phyloP scores from a whole-genome alignment of 768 basidiomycete genomes.

The Calocera viscosa region DNA sequence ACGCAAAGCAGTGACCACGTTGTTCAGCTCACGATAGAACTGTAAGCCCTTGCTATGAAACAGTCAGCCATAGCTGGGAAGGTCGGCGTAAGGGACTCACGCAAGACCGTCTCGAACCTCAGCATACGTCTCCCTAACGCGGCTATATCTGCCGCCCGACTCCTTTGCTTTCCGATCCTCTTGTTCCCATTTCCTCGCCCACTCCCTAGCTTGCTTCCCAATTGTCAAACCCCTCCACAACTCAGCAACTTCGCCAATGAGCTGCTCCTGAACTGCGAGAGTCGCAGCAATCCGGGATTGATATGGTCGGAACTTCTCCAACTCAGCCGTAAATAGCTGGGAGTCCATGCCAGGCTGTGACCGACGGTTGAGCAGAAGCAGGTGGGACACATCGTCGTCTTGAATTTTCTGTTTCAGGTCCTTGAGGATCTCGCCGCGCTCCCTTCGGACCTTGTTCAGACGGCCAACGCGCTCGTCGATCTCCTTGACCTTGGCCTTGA shows the following conservation, averaged over 20 bases:
- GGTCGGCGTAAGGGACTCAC: constrained; percentile 36
- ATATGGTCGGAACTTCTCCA: constrained; percentile 91
- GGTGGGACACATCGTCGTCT: constrained; percentile 89
- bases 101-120: constrained; percentile 75
- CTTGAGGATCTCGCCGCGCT: constrained; percentile 74
- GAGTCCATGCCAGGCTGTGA: constrained; percentile 74
- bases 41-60: constrained; percentile 63
- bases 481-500: constrained; percentile 51
- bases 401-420: constrained; percentile 98
- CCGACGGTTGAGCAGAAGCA: constrained; percentile 70
- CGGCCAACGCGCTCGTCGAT: constrained; percentile 68
- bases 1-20: constrained; percentile 46
- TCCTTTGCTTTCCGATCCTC: constrained; percentile 70
- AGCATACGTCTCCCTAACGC: constrained; percentile 72
- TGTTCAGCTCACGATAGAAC: constrained; percentile 73
- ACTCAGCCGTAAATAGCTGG: constrained; percentile 77
- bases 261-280: constrained; percentile 59
- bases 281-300: constrained; percentile 71
- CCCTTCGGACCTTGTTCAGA: constrained; percentile 70
- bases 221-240: constrained; percentile 65
- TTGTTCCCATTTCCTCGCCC: constrained; percentile 70
- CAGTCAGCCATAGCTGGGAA: not conserved
- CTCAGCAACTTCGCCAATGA: constrained; percentile 60
- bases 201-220: constrained; percentile 58
- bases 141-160: constrained; percentile 51